Evolutionary conservation across 2,329 filamentous ascomycete species (phyloP), one percentile per base, ranked within the genome.

Genomic region (Cytospora piceae): DNA sequence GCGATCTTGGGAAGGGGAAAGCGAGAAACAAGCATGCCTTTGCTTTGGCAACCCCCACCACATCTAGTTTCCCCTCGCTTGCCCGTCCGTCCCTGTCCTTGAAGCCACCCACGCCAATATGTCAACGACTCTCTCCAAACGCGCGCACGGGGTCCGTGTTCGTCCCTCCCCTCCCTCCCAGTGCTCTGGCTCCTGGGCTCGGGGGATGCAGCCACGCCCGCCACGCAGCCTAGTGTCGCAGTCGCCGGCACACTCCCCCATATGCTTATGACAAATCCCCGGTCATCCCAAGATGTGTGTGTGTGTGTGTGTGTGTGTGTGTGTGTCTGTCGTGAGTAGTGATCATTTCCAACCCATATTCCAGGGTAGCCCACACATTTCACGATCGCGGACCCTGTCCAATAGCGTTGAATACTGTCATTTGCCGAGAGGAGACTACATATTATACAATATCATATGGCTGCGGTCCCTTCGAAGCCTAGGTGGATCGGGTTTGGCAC

Each of bases 161-260:
- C 37, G 4, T 17, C 15, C 22, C 31, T 17, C 46, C n/a, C 32
- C 22, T n/a, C 27, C 42, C 59, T 60, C 61, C 64, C 65, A 64
- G 51, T 49, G 56, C 65, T 49, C 61, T 64, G 65, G 65, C 56
- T 64, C 34, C 61, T 53, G 65, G 60, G 64, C 61, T 42, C 34
- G 42, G 57, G 55, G 51, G 58, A 58, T 24, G 39, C 39, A 42
- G 39, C 39, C 39, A 57, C 58, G 55, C 58, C 32, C 32, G 61
- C 46, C 46, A 49, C 46, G 5, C 46, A 24, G 46, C n/a, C 46
- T 52, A 63, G 56, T 64, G 61, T 64, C 61, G 61, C 56, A 56
- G 51, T 66, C 64, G 49, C 64, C 59, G 64, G 64, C 60, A 64
- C 14, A 39, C 55, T 51, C 49, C 54, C 56, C 55, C 58, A 59